These are phyloP conservation scores for Eucalyptus tenuipes DNA, from an alignment of 345 rosid species.

Conservation along the genomic window DNA sequence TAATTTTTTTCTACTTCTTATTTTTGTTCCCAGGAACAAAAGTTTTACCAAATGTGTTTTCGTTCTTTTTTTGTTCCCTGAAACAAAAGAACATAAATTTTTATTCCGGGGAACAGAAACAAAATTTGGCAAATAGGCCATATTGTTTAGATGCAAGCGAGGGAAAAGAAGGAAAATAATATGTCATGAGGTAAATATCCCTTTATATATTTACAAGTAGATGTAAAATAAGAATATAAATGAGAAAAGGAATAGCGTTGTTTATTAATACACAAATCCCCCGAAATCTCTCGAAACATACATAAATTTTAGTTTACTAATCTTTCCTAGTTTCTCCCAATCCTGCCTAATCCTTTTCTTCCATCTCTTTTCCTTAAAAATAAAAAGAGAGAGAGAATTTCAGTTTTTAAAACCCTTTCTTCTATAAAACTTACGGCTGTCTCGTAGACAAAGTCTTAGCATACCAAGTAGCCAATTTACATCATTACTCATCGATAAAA, in stretches of 20 bases:
- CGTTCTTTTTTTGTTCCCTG: too few species aligned
- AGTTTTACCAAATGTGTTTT: too few species aligned
- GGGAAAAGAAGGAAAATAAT: not conserved
- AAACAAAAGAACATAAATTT: too few species aligned
- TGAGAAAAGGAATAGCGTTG: not conserved
- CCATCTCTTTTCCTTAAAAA: not conserved
- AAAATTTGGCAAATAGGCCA: too few species aligned
- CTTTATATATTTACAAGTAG: not conserved
- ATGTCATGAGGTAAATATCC: not conserved
- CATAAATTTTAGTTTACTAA: not conserved
- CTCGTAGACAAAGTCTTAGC: not conserved
- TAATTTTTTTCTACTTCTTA: too few species aligned
- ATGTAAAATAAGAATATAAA: not conserved
- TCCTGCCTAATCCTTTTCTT: not conserved
- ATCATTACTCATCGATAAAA: not conserved
- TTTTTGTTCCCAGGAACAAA: too few species aligned
- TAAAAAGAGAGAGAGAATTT: not conserved
- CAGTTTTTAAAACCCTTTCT: not conserved
- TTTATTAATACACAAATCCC: not conserved
- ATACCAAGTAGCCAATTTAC: not conserved
- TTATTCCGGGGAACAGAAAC: too few species aligned
- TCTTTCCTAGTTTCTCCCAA: not conserved
- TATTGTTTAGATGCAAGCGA: not conserved
- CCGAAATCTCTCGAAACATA: not conserved
- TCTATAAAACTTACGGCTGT: not conserved